Base-by-base conservation (phyloP, 495 filamentous ascomycete species). In the Penicillium silybi region DNA sequence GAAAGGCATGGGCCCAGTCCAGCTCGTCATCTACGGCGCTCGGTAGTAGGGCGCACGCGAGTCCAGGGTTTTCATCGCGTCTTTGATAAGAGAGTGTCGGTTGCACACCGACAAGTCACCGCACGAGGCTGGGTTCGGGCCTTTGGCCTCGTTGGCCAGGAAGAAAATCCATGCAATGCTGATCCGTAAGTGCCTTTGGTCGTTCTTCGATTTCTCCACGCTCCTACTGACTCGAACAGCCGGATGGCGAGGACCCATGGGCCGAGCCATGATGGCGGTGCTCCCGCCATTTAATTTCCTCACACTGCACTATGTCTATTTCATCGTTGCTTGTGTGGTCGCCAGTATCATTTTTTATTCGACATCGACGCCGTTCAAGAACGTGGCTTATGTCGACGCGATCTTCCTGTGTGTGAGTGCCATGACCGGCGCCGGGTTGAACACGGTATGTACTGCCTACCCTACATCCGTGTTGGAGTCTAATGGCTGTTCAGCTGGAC, bases 341-440 rank as follows among this genome's bases (percentile, higher is more conserved):
- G 71, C 77, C 22, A 88, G 86, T 34, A 50, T 86, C 41, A 78
- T 95, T 41, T 91, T 95, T 67, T 93, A 83, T 79, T 78, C 78
- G 37, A 79, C 81, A 3, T 85, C 86, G 1, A 81, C 74, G 4
- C 83, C 84, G 16, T 65, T 71, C 39, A 64, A 73, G 34, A 86
- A 77, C 52, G 79, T 95, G 53, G 74, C 75, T 44, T 95, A 89
- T 69, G 78, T 80, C 7, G 87, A 95, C 63, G 79, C 84, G 11
- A 70, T 95, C 10, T 96, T 92, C 61, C 65, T 95, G 34, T 80
- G 81, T 40, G 81, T 87, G 38, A 87, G 82, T 54, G 89, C 90
- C 20, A 92, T 93, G 81, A 92, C 89, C 15, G 77, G 84, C 45
- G 86, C 90, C 27, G 87, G 87, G 0, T 70, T 91, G 27, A 89